phyloP scores from a whole-genome alignment of 2,329 filamentous ascomycete genomes.

The Aureobasidium sp. region DNA sequence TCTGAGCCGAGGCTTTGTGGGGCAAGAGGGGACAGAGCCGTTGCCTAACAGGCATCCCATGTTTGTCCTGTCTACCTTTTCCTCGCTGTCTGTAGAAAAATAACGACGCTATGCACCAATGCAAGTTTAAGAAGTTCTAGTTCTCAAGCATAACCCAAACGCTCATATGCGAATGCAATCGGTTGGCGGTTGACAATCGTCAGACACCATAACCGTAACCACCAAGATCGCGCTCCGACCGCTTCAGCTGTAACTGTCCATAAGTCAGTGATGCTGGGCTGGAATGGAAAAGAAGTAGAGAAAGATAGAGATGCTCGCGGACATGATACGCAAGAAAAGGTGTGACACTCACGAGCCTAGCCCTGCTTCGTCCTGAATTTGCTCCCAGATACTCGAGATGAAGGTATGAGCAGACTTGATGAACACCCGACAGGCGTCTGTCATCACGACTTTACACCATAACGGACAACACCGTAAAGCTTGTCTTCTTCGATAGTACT shows the following conservation, averaged over 20 bases:
- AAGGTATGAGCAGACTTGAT: neutral
- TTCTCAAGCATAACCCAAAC: neutral
- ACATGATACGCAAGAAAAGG: neutral
- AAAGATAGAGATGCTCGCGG: neutral
- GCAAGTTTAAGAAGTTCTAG: neutral
- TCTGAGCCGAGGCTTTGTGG: no score
- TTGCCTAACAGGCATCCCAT: neutral
- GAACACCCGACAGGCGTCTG: no score
- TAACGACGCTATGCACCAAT: neutral
- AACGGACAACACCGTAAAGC: neutral
- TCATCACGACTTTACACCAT: neutral
- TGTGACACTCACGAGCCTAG: conserved; percentile 7
- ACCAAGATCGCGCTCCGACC: neutral
- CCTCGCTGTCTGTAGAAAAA: neutral
- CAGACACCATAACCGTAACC: conserved; percentile 9
- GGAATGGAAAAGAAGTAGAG: neutral
- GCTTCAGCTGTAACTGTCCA: neutral
- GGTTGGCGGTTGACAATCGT: neutral
- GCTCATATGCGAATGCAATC: neutral
- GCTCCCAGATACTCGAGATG: neutral
- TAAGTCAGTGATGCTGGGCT: neutral
- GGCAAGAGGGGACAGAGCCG: no score
- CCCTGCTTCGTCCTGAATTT: neutral
- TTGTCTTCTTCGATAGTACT: neutral
- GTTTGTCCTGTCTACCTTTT: neutral